Evolutionary conservation across 305 asterid genomes (phyloP).

Genomic region (Solanum hybrid): DNA sequence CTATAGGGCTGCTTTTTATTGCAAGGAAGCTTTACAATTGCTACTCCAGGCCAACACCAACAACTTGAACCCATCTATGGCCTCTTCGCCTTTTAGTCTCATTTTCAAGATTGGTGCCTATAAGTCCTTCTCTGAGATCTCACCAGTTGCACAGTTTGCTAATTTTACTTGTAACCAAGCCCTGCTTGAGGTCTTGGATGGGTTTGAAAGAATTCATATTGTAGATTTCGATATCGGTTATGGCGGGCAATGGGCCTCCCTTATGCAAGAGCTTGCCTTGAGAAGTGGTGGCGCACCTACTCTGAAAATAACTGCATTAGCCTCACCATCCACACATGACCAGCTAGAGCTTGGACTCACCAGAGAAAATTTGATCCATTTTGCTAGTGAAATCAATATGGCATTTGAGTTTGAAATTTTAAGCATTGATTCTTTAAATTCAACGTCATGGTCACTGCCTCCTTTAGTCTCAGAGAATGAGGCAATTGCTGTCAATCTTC

Average conservation of each 20-base stretch:
- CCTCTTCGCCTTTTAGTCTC: conserved; percentile 55
- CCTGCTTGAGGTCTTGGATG: conserved; percentile 65
- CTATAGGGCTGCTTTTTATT: conserved; percentile 81
- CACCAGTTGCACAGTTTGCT: conserved; percentile 73
- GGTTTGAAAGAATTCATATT: conserved; percentile 62
- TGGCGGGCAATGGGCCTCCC: conserved; percentile 96
- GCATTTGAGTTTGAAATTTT: conserved; percentile 56
- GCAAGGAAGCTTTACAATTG: conserved; percentile 76
- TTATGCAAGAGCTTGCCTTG: conserved; percentile 91
- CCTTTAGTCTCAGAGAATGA: conserved; percentile 40
- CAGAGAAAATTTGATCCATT: conserved; percentile 64
- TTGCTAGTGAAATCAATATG: conserved; percentile 57
- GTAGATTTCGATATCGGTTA: conserved; percentile 84
- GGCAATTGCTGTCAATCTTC: conserved; percentile 73
- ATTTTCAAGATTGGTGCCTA: conserved; percentile 83
- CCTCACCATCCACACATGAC: conserved; percentile 58
- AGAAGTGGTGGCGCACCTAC: conserved; percentile 57
- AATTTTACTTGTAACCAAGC: conserved; percentile 89
- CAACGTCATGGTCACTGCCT: conserved; percentile 57
- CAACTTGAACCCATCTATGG: conserved; percentile 14
- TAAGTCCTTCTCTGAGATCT: conserved; percentile 84
- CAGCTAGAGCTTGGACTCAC: conserved; percentile 74
- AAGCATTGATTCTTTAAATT: conserved; percentile 46
- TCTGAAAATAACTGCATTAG: conserved; percentile 69
- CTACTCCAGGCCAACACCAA: conserved; percentile 34